Evolutionary conservation across 2,329 filamentous ascomycete species (phyloP), one percentile per base, ranked within the genome.

Genomic region (Cordyceps farinosa): DNA sequence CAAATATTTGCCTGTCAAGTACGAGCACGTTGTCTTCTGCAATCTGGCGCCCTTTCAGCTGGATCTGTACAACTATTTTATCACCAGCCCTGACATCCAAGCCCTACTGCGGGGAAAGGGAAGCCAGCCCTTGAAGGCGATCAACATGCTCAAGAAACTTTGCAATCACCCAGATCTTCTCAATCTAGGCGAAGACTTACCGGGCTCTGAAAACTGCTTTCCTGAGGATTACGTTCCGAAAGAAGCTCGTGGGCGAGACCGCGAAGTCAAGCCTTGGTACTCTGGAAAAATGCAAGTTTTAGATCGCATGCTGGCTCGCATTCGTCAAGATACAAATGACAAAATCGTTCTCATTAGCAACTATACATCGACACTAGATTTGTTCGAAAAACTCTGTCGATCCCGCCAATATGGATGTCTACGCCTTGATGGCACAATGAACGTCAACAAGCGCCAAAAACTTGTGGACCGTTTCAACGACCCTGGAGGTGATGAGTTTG

Each of bases 291-390:
- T 99, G 92, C 88, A 91, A 70, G 95, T 99, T 3, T 85, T 99
- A n/a, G 95, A 97, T 72, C 88, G 93, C 63, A 99, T 99, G 96
- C 86, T 99, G 56, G 92, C 93, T 40, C 90, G 94, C 34, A 99
- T 99, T 69, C 91, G 92, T 17, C 89, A 93, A 70, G 94, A 98
- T 71, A 98, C 95, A 0, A 97, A 97, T 70, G 95, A 99, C 83
- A 99, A 99, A 77, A 99, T 99, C 70, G 95, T 99, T 13, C 85
- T 99, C 63, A 99, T 99, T 76, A 97, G 92, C 76, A 99, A 99
- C 73, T 99, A 98, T 77, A 99, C 95, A 0, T 90, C 95, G 70
- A 99, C 95, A 0, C 84, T 99, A 4, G 95, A 99, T 75, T 83
- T 99, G 3, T 98, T 99, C 72, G 93, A 97, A 69, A 89, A 87